phyloP scores from a whole-genome alignment of 176 grass and related monocot species.

The Bromus sterilis region DNA sequence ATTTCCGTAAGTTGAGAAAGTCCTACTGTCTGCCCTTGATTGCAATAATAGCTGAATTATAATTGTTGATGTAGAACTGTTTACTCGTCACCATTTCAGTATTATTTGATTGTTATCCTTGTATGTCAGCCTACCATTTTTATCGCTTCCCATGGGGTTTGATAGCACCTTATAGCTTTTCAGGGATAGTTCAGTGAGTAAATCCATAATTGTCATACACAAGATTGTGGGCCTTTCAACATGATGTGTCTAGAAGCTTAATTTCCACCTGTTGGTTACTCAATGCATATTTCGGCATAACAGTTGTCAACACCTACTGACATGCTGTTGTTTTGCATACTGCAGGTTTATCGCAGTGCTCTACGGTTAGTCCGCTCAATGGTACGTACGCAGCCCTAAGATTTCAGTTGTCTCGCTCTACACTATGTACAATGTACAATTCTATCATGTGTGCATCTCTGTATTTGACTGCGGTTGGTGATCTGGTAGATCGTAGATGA shows the following conservation, averaged over 20 bases:
- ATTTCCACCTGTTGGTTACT: neutral
- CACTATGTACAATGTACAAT: neutral
- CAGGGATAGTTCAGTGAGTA: neutral
- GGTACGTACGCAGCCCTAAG: conserved; percentile 26
- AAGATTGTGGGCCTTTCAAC: neutral
- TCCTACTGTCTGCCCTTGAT: neutral
- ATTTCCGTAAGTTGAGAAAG: neutral
- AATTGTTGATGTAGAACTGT: neutral
- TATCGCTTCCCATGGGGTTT: neutral
- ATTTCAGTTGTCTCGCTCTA: neutral
- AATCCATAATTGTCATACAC: neutral
- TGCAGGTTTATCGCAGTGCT: conserved; percentile 83
- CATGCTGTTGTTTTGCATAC: conserved; percentile 4
- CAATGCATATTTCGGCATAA: neutral
- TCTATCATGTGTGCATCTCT: neutral
- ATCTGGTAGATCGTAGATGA: neutral
- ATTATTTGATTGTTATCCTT: neutral
- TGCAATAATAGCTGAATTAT: neutral
- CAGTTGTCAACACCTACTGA: neutral
- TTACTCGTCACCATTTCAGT: neutral
- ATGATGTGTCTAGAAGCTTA: neutral
- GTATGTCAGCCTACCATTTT: neutral
- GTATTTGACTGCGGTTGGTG: neutral
- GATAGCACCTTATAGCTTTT: neutral
- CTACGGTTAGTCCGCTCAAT: conserved; percentile 74